Conservation (phyloP, 2,329 filamentous ascomycete species). For the Metarhizium anisopliae region DNA sequence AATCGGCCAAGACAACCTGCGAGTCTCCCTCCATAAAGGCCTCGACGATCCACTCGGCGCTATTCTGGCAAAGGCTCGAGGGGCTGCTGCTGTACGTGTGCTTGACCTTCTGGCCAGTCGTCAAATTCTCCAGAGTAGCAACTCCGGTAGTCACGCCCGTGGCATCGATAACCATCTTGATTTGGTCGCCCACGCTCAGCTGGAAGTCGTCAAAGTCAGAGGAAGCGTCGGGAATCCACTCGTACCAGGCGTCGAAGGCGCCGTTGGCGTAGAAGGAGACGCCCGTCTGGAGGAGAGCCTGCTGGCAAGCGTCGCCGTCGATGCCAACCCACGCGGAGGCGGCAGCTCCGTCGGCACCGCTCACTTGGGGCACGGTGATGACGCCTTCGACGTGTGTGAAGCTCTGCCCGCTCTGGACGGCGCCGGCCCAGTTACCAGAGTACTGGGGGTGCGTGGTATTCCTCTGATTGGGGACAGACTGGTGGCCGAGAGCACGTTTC, state of each 20-base stretch:
- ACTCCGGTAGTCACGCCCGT: conserved; percentile 14
- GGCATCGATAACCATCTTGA: conserved; percentile 21
- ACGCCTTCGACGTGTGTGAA: conserved; percentile 20
- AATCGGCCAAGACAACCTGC: background rate
- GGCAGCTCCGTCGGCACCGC: conserved; percentile 10
- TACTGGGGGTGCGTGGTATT: conserved; percentile 6
- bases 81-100: conserved; percentile 39
- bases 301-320: conserved; percentile 33
- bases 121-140: conserved; percentile 35
- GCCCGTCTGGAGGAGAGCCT: conserved; percentile 33
- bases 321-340: conserved; percentile 37
- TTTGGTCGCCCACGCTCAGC: conserved; percentile 20
- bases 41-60: conserved; percentile 33
- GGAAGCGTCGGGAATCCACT: conserved; percentile 35
- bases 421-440: conserved; percentile 11
- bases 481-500: background rate
- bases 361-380: conserved; percentile 18
- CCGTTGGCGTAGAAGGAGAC: conserved; percentile 28
- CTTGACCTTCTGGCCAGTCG: conserved; percentile 39
- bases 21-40: background rate
- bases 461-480: conserved; percentile 11
- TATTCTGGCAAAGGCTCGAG: conserved; percentile 40
- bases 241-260: conserved; percentile 35
- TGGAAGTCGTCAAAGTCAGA: conserved; percentile 27
- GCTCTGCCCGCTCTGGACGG: conserved; percentile 16